Conservation (phyloP, 2,329 filamentous ascomycete genomes). For the Lecanoromycetidae sp. region DNA sequence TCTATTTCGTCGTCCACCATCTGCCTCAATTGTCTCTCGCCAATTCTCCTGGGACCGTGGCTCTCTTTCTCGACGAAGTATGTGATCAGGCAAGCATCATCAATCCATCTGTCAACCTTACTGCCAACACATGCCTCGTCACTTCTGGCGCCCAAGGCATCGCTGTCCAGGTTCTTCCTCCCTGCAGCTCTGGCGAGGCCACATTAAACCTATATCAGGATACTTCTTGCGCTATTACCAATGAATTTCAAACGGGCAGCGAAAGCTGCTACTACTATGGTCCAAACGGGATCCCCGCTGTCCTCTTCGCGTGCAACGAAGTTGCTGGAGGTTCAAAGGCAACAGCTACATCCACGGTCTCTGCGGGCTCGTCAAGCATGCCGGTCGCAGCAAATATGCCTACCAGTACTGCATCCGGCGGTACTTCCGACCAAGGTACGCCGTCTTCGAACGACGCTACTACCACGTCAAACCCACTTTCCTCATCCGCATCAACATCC, state of each 20-base stretch:
- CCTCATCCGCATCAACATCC: background rate
- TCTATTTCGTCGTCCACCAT: background rate
- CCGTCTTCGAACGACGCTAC: background rate
- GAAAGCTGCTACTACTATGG: background rate
- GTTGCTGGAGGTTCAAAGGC: slow-evolving; percentile 2
- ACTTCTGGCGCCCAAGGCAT: slow-evolving; percentile 6
- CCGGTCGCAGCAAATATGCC: background rate
- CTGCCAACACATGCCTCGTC: slow-evolving; percentile 6
- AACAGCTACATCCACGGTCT: slow-evolving; percentile 7
- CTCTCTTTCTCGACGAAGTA: background rate
- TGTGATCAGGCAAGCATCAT: background rate
- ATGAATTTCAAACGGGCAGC: too few relatives aligned
- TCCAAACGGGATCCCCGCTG: background rate
- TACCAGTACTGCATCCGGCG: background rate
- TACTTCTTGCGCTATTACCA: slow-evolving; percentile 1
- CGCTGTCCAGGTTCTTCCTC: background rate
- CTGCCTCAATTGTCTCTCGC: background rate
- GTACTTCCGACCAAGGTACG: background rate
- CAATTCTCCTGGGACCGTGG: background rate
- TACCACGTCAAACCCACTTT: background rate
- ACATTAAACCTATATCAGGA: slow-evolving; percentile 2
- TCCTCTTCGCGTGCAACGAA: slow-evolving; percentile 16
- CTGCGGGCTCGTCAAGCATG: slow-evolving; percentile 1
- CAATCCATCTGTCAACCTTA: slow-evolving; percentile 3
- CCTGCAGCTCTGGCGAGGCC: slow-evolving; percentile 4